Evolutionary conservation across 768 basidiomycete species (phyloP), one percentile per base, ranked within the genome.

Genomic region (Leucocoprinus sp.): DNA sequence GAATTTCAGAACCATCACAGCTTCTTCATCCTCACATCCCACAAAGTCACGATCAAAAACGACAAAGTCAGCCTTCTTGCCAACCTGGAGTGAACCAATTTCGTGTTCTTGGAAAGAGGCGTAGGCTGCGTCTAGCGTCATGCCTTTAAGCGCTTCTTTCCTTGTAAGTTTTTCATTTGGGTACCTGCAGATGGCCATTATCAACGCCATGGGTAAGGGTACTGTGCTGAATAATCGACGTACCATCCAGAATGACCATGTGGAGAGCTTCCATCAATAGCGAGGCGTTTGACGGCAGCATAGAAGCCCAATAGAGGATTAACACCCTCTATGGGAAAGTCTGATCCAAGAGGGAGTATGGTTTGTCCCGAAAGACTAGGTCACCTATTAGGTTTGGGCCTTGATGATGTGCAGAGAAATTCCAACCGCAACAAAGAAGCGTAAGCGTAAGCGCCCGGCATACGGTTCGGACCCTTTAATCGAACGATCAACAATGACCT

Each of bases 241-340:
- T 50, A 90, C 93, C 93, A 98, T 50, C 93, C 93, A 21, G 65
- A 74, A 3, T 66, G 43, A 1, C 93, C 93, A 48, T 93, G 88
- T 0, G 93, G 95, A 17, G 88, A 92, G 14, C 68, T 65, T 0
- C 91, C 91, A 9, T 76, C 69, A 2, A 71, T 67, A 18, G 75
- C 72, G 4, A 89, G 67, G 11, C 93, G 75, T 1, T 90, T 72
- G 2, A 92, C 74, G 0, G 91, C 90, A 4, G 95, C 92, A 54
- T 93, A 91, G 63, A 96, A 93, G 0, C 89, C 90, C 2, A 85
- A 67, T 26, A 97, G 65, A 0, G 95, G 93, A 56, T 95, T 89
- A 43, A 95, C 82, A 8, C 78, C 75, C 61, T 97, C 93, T 2
- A 97, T 82, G 0, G 95, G 95, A 62, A 97, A 96, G 60, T 97